Percentiles rank a stretch among this genome's conserved stretches.
Conservation (phyloP, 495 filamentous ascomycete species). For the Aspergillus avenaceus region DNA sequence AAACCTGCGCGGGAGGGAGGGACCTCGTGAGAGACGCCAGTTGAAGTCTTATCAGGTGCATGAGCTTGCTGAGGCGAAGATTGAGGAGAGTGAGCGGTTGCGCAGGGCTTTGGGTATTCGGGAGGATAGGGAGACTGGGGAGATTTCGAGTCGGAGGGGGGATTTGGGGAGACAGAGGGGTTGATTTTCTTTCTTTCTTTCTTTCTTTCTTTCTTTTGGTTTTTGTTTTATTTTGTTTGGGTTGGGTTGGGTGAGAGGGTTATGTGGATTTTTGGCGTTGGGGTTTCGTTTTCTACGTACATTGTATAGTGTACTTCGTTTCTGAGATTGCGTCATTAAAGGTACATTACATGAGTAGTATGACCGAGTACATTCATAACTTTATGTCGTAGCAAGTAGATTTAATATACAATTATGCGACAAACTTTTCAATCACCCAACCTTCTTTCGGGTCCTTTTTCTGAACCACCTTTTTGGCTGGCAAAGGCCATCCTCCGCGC, state of each 20-base stretch:
- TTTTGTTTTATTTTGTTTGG: neutral
- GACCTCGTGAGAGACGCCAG: conserved; percentile 38
- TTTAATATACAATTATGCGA: conserved; percentile 30
- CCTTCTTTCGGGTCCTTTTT: conserved; percentile 63
- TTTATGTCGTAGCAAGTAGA: conserved; percentile 22
- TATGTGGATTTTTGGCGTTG: conserved; percentile 11
- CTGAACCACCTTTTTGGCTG: conserved; percentile 78
- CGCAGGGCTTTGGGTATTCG: conserved; percentile 84
- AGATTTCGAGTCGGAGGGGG: conserved; percentile 52
- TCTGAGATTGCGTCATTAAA: no score
- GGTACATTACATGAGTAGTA: no score
- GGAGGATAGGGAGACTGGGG: conserved; percentile 84
- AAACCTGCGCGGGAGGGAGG: neutral
- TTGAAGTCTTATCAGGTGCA: conserved; percentile 94
- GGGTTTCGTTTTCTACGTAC: neutral
- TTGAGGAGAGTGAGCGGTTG: conserved; percentile 87
- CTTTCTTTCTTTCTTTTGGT: neutral
- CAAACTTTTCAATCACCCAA: conserved; percentile 71
- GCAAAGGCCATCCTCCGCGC: conserved; percentile 77
- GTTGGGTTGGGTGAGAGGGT: neutral
- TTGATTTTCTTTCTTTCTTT: neutral
- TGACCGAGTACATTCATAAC: conserved; percentile 10
- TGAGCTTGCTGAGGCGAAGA: conserved; percentile 93
- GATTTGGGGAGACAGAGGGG: conserved; percentile 39
- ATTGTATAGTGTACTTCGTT: neutral